Base-by-base conservation (phyloP, 2,329 filamentous ascomycete genomes). In the Fusarium sp. region DNA sequence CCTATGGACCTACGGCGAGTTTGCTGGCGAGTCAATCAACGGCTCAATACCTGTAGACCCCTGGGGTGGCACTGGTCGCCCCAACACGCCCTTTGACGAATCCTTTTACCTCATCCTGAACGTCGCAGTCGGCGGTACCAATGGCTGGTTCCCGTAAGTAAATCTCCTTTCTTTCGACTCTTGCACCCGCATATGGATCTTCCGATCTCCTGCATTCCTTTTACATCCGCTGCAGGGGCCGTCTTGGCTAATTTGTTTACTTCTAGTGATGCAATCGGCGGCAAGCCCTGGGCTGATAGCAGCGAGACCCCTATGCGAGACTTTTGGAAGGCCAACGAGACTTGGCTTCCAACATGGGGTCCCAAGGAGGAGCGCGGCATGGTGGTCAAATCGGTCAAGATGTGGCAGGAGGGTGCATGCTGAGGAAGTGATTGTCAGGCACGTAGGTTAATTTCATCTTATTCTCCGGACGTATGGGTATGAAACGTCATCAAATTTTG, bases 101-200 rank as follows among this genome's bases (percentile, higher is more conserved):
- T 73, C 79, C 3, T 86, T 86, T 68, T 85, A 82, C 51, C 76
- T 86, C 19, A 82, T 85, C 44, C 73, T 86, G 42, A 84, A 85
- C 70, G 83, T 86, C 7, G 84, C 84, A 2, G 83, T 85, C 40
- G 84, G 84, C 3, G 76, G 78, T 39, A 82, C 75, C 9, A 84
- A 84, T 55, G 83, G 83, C 31, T 85, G 80, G 77, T 85, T 85
- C 70, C 71, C 72, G 75, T 80, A 71, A 73, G 78, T 73, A 4
- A 34, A 17, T 13, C 17, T 46, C 15, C 9, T 40, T 45, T 28
- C 24, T 36, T 26, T 8, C 11, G 9, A 46, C 57, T 53, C 40
- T 43, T 10, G 39, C 36, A 40, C 34, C 38, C 44, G 38, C 50
- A 44, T 54, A 50, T 38, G 22, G 34, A 36, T 58, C 49, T 40